Evolutionary conservation across 306 rosid species (phyloP).

Genomic region (Sicyos baderoa): DNA sequence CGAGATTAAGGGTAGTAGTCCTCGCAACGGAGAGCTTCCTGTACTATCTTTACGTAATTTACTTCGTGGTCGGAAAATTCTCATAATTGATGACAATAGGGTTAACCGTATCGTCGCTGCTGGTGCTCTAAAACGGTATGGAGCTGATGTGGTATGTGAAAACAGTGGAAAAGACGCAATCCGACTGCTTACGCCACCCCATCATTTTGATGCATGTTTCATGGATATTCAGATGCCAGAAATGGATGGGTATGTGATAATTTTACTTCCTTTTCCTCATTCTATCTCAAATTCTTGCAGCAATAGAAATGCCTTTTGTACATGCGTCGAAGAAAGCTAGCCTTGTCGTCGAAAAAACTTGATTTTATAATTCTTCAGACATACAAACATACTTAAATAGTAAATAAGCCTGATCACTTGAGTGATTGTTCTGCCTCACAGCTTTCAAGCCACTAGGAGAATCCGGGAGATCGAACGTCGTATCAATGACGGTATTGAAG

Average conservation of each 20-base stretch:
- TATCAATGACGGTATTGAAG: conserved; percentile 26
- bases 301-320: background rate
- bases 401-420: background rate
- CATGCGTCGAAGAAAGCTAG: background rate
- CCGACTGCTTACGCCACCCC: conserved; percentile 64
- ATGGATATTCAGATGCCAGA: conserved; percentile 99
- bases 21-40: conserved; percentile 64
- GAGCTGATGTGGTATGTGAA: conserved; percentile 81
- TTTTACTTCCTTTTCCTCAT: background rate
- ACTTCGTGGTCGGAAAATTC: conserved; percentile 71
- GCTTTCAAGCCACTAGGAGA: conserved; percentile 68
- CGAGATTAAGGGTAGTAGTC: conserved; percentile 50
- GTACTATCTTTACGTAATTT: conserved; percentile 58
- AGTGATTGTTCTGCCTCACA: conserved; percentile 21
- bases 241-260: conserved; percentile 79
- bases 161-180: conserved; percentile 70
- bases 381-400: background rate
- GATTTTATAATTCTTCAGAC: background rate
- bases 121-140: conserved; percentile 78
- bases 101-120: conserved; percentile 93
- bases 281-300: background rate
- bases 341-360: background rate
- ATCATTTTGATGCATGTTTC: conserved; percentile 81
- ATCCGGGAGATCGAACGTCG: conserved; percentile 52
- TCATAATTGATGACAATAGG: conserved; percentile 74